Percentiles rank a stretch among this genome's conserved stretches.
These are phyloP conservation scores for Lachnellula cervina DNA, from an alignment of 2,329 filamentous ascomycete genomes.

Conservation along the genomic window DNA sequence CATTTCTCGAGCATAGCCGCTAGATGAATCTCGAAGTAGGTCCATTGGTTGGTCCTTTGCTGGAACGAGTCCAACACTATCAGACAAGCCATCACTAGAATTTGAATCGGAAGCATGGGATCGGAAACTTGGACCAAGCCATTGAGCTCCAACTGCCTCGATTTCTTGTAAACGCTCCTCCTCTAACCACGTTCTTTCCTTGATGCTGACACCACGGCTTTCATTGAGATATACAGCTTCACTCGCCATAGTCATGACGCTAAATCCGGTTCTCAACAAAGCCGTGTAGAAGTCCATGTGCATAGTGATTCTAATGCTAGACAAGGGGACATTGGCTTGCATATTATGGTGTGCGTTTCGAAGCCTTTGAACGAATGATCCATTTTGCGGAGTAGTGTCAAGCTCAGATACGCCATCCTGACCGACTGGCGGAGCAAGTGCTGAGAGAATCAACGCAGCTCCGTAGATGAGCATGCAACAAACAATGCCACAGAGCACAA, in stretches of 20 bases:
- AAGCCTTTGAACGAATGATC: slow-evolving; percentile 55
- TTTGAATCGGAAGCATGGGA: slow-evolving; percentile 22
- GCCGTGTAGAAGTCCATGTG: slow-evolving; percentile 96
- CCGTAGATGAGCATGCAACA: slow-evolving; percentile 73
- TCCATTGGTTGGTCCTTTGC: slow-evolving; percentile 21
- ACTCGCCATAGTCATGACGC: slow-evolving; percentile 84
- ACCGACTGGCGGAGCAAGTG: slow-evolving; percentile 45
- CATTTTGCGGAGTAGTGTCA: slow-evolving; percentile 36
- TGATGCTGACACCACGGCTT: slow-evolving; percentile 68
- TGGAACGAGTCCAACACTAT: slow-evolving; percentile 29
- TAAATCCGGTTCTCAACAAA: slow-evolving; percentile 79
- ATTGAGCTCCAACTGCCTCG: slow-evolving; percentile 43
- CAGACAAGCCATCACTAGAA: slow-evolving; percentile 22
- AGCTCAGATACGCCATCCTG: slow-evolving; percentile 8
- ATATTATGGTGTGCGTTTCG: slow-evolving; percentile 76
- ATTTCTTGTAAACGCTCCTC: slow-evolving; percentile 78
- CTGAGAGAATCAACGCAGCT: slow-evolving; percentile 71
- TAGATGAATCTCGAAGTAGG: slow-evolving; percentile 42
- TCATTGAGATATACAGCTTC: slow-evolving; percentile 96
- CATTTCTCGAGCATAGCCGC: slow-evolving; percentile 65
- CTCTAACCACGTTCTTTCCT: slow-evolving; percentile 83
- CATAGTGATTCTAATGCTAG: slow-evolving; percentile 72
- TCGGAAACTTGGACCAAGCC: slow-evolving; percentile 30
- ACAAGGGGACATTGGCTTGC: slow-evolving; percentile 84
- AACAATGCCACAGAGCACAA: slow-evolving; percentile 74